Conservation (phyloP, 768 basidiomycete genomes). For the Lactarius evosmus region DNA sequence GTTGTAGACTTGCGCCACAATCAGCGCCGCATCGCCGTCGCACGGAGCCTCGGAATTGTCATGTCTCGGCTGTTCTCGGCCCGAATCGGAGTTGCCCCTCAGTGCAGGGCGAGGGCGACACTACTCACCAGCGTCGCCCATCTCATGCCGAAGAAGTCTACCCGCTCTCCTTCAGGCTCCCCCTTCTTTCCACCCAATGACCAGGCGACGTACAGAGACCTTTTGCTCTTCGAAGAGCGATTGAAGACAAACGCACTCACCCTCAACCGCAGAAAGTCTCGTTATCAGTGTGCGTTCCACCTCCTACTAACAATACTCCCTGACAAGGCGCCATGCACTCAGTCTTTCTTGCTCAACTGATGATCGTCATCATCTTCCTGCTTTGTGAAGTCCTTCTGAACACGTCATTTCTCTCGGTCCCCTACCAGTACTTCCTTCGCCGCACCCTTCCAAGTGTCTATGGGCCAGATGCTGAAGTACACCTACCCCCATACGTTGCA, state of each 20-base stretch:
- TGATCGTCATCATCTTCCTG: constrained; percentile 66
- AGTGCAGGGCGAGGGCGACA: neutral
- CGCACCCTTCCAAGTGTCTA: constrained; percentile 52
- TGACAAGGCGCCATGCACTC: constrained; percentile 14
- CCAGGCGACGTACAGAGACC: constrained; percentile 76
- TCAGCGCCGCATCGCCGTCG: neutral
- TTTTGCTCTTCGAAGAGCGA: constrained; percentile 93
- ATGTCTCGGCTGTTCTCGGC: neutral
- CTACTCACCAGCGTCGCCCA: neutral
- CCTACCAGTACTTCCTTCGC: constrained; percentile 53
- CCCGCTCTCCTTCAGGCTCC: constrained; percentile 33
- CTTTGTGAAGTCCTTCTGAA: constrained; percentile 72
- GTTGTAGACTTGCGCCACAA: neutral
- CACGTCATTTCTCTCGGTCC: constrained; percentile 61
- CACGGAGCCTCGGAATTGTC: too few relatives aligned
- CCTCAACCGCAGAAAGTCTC: constrained; percentile 71
- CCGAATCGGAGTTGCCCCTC: neutral
- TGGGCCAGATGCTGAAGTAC: constrained; percentile 39
- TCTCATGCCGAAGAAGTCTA: constrained; percentile 34
- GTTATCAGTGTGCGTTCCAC: constrained; percentile 69
- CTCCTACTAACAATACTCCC: neutral
- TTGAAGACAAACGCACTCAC: constrained; percentile 89
- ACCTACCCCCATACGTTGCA: constrained; percentile 69
- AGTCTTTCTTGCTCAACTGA: constrained; percentile 76
- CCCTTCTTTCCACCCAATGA: constrained; percentile 67